Conservation (phyloP, 1,284 basidiomycete species). For the Stereum hirsutum region DNA sequence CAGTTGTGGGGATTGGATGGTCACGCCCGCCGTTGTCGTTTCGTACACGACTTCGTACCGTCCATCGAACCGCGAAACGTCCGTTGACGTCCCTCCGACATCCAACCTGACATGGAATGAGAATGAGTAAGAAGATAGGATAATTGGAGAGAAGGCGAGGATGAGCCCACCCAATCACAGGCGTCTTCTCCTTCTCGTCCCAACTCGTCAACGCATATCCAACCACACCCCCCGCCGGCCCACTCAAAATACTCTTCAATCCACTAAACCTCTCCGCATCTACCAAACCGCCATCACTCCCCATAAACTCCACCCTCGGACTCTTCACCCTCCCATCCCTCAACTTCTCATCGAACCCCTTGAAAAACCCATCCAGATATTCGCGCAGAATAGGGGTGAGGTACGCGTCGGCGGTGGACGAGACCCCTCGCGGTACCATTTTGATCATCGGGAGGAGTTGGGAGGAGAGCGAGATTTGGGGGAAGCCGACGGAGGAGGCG, state of each 20-base stretch:
- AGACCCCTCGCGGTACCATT: slow-evolving; percentile 89
- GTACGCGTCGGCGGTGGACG: slow-evolving; percentile 93
- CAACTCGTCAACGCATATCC: slow-evolving; percentile 82
- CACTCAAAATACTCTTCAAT: slow-evolving; percentile 81
- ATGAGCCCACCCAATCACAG: slow-evolving; percentile 64
- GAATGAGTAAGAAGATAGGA: neutral
- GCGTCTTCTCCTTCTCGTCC: slow-evolving; percentile 55
- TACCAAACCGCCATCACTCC: slow-evolving; percentile 81
- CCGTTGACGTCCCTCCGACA: slow-evolving; percentile 84
- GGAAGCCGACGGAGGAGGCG: slow-evolving; percentile 76
- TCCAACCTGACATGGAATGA: slow-evolving; percentile 41
- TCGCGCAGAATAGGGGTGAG: slow-evolving; percentile 82
- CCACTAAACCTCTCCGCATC: slow-evolving; percentile 84
- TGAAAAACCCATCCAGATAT: slow-evolving; percentile 91
- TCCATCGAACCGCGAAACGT: slow-evolving; percentile 84
- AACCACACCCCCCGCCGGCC: slow-evolving; percentile 85
- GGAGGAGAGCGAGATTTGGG: slow-evolving; percentile 83
- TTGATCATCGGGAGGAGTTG: slow-evolving; percentile 92
- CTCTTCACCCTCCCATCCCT: slow-evolving; percentile 34
- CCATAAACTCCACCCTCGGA: slow-evolving; percentile 78
- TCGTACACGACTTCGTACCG: slow-evolving; percentile 86
- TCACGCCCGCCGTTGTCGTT: slow-evolving; percentile 85
- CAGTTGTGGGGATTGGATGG: slow-evolving; percentile 82
- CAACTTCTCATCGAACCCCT: slow-evolving; percentile 76
- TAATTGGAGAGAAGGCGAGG: neutral